Evolutionary conservation across 192 early-diverging fungal species (phyloP), one percentile per base, ranked within the genome.

Genomic region (Phlyctochytrium bullatum): DNA sequence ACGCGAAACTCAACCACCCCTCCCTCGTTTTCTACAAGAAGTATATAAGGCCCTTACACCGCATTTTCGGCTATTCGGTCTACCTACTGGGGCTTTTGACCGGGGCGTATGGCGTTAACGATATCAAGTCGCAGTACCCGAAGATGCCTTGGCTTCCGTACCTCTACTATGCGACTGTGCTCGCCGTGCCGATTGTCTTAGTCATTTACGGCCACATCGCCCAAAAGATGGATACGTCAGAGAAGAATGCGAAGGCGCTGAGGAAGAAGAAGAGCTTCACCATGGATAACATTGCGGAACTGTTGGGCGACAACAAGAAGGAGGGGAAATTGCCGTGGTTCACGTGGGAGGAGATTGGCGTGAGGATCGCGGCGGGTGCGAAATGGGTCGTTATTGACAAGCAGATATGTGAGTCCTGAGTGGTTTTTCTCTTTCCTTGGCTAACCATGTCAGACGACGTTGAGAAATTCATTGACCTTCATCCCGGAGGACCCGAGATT

Each of bases 311-410:
- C n/a, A n/a, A n/a, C n/a, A n/a, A 72, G 24, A 1, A 52, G 29
- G n/a, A n/a, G n/a, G n/a, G 20, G 24, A 25, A 6, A 17, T 58
- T 76, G 33, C 76, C 76, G 3, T 31, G 27, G 12, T 78, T 78
- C 36, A 30, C 31, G 25, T 78, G 76, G 76, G 76, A 78, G 34
- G 65, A 69, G 29, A 56, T 78, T 10, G 59, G 74, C 31, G 56
- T 69, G 53, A 32, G 72, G 27, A 68, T 78, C 2, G 40, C 67
- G 0, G 24, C 59, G 17, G 76, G 76, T 34, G 63, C 64, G 17
- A 78, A 78, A 51, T 78, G 76, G 76, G 65, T 78, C 16, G 69
- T 78, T 0, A 78, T 78, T 56, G 47, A 73, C 24, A 47, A 59
- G 6, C 34, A 74, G 3, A 74, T 78, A 6, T 78, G 73, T 74